Conservation (phyloP, 257 asterid genomes). For the Solanum paucissectum region DNA sequence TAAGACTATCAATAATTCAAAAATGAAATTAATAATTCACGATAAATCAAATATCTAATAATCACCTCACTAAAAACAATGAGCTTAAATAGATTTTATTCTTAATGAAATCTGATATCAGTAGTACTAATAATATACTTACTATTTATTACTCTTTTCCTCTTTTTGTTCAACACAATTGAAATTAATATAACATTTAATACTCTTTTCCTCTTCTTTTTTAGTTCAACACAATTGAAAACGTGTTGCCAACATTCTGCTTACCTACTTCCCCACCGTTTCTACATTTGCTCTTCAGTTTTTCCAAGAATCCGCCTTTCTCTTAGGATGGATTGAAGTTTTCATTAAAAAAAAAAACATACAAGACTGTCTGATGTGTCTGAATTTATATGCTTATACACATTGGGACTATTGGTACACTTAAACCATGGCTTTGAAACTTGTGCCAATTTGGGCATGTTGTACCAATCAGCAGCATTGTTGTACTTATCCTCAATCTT, state of each 20-base stretch:
- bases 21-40: not conserved
- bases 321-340: not conserved
- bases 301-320: not conserved
- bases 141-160: not conserved
- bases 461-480: conserved; percentile 17
- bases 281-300: conserved; percentile 2
- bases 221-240: conserved; percentile 1
- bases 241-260: conserved; percentile 25
- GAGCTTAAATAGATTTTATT: not conserved
- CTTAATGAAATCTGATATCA: not conserved
- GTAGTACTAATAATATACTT: not conserved
- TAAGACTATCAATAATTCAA: too few relatives aligned
- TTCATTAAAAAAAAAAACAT: not conserved
- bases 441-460: conserved; percentile 27
- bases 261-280: conserved; percentile 18
- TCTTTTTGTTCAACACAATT: not conserved
- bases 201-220: not conserved
- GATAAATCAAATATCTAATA: too few relatives aligned
- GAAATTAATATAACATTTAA: not conserved
- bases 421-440: conserved; percentile 31
- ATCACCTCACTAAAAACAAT: not conserved
- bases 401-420: conserved; percentile 18
- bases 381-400: conserved; percentile 5
- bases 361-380: conserved; percentile 20
- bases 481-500: not conserved